phyloP scores from a whole-genome alignment of 2,329 filamentous ascomycete genomes.

The Aspergillus viridinutans region DNA sequence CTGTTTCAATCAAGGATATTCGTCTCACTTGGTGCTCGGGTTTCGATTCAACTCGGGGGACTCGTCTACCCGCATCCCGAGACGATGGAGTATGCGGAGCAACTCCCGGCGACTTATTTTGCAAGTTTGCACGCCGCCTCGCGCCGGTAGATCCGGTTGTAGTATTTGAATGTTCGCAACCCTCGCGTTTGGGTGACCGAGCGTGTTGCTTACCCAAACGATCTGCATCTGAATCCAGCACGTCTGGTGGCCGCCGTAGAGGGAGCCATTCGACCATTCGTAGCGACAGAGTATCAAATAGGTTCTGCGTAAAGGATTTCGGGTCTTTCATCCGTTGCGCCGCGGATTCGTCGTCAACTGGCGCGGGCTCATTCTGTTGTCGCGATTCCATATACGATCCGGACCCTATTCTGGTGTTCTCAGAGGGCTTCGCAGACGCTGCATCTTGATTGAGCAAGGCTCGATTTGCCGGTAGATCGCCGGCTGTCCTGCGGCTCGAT shows the following conservation, averaged over 20 bases:
- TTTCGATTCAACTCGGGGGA: constrained; percentile 36
- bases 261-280: constrained; percentile 47
- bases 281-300: constrained; percentile 47
- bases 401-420: not conserved
- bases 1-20: constrained; percentile 35
- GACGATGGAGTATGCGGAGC: constrained; percentile 29
- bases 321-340: constrained; percentile 48
- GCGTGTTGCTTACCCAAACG: constrained; percentile 1
- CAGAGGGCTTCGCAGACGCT: not conserved
- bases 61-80: constrained; percentile 18
- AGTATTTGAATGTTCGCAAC: constrained; percentile 4
- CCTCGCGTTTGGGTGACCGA: constrained; percentile 12
- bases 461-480: not conserved
- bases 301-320: constrained; percentile 59
- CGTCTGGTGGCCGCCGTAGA: constrained; percentile 29
- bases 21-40: constrained; percentile 38
- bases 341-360: constrained; percentile 18
- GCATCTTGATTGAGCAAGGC: not conserved
- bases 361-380: constrained; percentile 8
- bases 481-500: not conserved
- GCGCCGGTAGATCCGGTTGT: constrained; percentile 9
- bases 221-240: constrained; percentile 13
- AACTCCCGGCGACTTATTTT: constrained; percentile 2
- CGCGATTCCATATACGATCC: constrained; percentile 2
- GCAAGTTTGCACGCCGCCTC: constrained; percentile 4